phyloP scores from a whole-genome alignment of 306 rosid species.

The Glycyrrhiza uralensis region DNA sequence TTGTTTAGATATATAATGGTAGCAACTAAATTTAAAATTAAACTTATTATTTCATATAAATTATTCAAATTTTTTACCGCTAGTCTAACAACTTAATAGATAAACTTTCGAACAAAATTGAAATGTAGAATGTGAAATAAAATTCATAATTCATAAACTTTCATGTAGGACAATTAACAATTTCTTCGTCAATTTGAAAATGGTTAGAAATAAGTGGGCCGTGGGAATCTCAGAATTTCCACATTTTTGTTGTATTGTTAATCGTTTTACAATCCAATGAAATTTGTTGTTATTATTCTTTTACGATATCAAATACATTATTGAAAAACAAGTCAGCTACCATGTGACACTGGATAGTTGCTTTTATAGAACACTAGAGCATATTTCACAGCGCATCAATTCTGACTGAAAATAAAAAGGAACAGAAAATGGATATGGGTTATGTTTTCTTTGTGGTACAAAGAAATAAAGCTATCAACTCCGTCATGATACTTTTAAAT shows the following conservation, averaged over 20 bases:
- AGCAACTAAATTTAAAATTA: too few species aligned
- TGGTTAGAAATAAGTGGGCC: too few species aligned
- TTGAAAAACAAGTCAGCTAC: slow-evolving; percentile 11
- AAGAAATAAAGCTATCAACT: neutral
- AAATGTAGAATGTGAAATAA: too few species aligned
- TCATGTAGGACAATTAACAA: neutral
- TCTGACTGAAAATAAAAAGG: neutral
- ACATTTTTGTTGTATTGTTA: neutral
- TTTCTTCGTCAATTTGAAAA: too few species aligned
- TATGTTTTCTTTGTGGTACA: neutral
- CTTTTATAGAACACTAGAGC: neutral
- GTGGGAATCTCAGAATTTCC: neutral
- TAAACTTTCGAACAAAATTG: too few species aligned
- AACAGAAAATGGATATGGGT: neutral
- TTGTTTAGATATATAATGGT: too few species aligned
- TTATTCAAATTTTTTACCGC: too few species aligned
- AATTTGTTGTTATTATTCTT: neutral
- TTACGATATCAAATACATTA: neutral
- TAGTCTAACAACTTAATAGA: too few species aligned
- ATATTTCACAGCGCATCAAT: neutral
- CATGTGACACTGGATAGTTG: neutral
- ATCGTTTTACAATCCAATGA: neutral
- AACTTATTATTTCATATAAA: too few species aligned
- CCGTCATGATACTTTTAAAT: neutral
- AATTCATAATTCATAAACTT: too few species aligned